A percentile compares a stretch with the other conserved stretches of the same genome.
phyloP scores from a whole-genome alignment of 2,329 filamentous ascomycete genomes.

The Aspergillus fijiensis region DNA sequence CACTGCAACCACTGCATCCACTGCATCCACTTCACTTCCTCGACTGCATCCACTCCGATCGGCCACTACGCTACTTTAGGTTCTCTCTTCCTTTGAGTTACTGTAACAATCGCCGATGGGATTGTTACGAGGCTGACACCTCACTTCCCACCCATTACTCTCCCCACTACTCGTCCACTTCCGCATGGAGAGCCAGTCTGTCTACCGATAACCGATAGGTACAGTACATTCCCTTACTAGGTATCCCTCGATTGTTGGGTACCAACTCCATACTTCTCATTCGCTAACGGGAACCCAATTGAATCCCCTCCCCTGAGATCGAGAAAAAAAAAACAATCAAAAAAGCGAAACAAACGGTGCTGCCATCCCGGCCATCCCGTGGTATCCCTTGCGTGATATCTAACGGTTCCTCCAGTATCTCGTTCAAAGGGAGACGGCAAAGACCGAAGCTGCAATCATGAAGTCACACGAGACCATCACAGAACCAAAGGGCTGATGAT shows the following conservation, averaged over 20 bases:
- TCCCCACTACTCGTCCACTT: no score
- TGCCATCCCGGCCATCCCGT: background rate
- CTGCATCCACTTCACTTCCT: background rate
- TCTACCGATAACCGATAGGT: no score
- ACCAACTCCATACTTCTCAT: background rate
- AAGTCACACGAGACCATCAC: conserved; percentile 4
- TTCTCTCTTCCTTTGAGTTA: no score
- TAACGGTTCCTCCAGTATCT: conserved; percentile 1
- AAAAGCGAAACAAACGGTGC: background rate
- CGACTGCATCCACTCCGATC: background rate
- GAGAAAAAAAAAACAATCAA: background rate
- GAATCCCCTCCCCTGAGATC: background rate
- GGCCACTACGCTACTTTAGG: conserved; percentile 6
- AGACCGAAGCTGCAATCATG: background rate
- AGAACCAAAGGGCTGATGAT: background rate
- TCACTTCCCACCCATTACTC: background rate
- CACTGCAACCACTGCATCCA: no score
- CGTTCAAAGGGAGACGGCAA: background rate
- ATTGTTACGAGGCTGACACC: background rate
- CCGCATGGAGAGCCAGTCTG: background rate
- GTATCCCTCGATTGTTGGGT: background rate
- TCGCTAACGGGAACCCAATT: background rate
- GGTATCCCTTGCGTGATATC: conserved; percentile 4
- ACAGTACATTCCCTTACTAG: background rate
- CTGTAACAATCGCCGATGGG: background rate